Conservation (phyloP, 208 protist species). For the Blechomonas ayalai region DNA sequence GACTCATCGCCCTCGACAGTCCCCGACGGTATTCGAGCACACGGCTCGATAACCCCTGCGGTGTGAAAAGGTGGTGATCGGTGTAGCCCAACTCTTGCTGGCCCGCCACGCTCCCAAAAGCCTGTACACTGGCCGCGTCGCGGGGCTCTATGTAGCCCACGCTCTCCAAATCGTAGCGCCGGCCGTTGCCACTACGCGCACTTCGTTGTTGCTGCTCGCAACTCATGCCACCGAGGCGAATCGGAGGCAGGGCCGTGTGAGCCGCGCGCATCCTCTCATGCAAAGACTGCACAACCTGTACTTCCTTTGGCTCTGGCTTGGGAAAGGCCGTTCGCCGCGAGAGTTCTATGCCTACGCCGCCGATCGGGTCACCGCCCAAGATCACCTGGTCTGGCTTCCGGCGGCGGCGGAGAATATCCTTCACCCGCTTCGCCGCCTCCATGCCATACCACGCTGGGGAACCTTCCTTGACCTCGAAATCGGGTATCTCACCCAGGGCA, state of each 20-base stretch:
- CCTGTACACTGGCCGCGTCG: constrained; percentile 34
- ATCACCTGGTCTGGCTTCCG: constrained; percentile 47
- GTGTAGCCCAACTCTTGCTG: constrained; percentile 10
- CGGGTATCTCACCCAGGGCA: constrained; percentile 17
- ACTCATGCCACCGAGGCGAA: constrained; percentile 14
- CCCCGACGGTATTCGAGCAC: constrained; percentile 38
- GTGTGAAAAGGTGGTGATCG: constrained; percentile 1
- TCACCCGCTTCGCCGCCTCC: constrained; percentile 58
- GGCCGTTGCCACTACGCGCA: constrained; percentile 2
- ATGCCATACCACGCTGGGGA: constrained; percentile 61
- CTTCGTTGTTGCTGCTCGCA: constrained; percentile 11
- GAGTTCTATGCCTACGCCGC: constrained; percentile 47
- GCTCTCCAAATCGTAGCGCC: constrained; percentile 3
- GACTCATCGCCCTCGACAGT: constrained; percentile 14
- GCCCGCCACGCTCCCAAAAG: constrained; percentile 18
- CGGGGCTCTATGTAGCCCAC: constrained; percentile 29
- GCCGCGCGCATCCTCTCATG: constrained; percentile 6
- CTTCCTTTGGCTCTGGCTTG: constrained; percentile 3
- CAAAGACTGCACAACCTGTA: constrained; percentile 5
- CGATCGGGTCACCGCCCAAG: constrained; percentile 31
- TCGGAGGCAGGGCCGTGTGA: constrained; percentile 19
- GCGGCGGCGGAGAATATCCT: constrained; percentile 47
- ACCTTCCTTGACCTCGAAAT: constrained; percentile 51
- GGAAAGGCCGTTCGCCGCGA: constrained; percentile 47
- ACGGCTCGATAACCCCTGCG: constrained; percentile 12